Conservation (phyloP, 176 grass and related monocot genomes). For the Hsuehochloa calcarea region DNA sequence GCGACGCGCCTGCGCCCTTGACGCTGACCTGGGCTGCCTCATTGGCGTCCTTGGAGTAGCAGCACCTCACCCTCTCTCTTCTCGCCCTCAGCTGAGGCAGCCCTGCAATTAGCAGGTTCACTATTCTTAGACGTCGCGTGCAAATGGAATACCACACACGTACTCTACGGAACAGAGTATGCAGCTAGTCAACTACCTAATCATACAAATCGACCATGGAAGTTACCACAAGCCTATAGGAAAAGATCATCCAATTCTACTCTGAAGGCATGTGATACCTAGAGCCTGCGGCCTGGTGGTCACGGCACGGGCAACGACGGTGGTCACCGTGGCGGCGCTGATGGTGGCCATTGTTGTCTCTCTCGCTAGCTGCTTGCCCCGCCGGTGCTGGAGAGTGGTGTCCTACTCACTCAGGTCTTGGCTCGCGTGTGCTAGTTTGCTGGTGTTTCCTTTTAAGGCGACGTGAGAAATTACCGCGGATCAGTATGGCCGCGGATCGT, state of each 20-base stretch:
- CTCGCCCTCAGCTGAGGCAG: slow-evolving; percentile 61
- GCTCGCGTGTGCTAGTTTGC: slow-evolving; percentile 31
- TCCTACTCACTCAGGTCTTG: slow-evolving; percentile 23
- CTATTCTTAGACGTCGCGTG: background rate
- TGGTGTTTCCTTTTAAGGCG: slow-evolving; percentile 33
- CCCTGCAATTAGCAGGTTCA: slow-evolving; percentile 37
- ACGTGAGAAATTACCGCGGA: slow-evolving; percentile 30
- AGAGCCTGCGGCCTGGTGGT: slow-evolving; percentile 39
- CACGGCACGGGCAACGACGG: slow-evolving; percentile 43
- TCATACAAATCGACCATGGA: background rate
- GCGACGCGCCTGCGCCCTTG: slow-evolving; percentile 30
- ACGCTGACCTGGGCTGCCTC: slow-evolving; percentile 13
- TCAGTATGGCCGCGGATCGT: slow-evolving; percentile 39
- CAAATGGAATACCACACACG: too few relatives aligned
- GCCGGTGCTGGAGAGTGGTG: background rate
- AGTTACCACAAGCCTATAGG: background rate
- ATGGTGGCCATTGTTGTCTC: slow-evolving; percentile 55
- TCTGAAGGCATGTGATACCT: slow-evolving; percentile 30
- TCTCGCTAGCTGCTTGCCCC: slow-evolving; percentile 18
- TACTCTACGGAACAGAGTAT: too few relatives aligned
- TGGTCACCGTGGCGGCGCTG: slow-evolving; percentile 52
- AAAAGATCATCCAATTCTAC: background rate
- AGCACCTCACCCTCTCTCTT: slow-evolving; percentile 61
- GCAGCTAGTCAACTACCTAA: too few relatives aligned
- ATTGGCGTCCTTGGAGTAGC: slow-evolving; percentile 57